Evolutionary conservation across 768 basidiomycete species (phyloP).

Genomic region (Inosperma sp.): DNA sequence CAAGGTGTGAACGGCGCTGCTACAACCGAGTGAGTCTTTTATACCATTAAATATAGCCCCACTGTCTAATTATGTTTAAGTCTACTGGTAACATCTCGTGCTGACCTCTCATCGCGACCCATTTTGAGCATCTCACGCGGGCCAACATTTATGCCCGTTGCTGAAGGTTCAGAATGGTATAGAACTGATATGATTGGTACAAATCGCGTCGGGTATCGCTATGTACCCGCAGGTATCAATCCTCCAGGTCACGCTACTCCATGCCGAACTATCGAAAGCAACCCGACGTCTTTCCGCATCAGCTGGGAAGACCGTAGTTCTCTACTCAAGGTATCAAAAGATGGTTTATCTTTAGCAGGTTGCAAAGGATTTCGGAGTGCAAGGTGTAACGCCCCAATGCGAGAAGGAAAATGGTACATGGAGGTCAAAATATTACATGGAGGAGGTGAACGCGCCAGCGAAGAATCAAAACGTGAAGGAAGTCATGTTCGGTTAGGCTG

Average conservation of each 20-base stretch:
- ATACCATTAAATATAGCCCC: background rate
- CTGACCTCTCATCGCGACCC: constrained; percentile 65
- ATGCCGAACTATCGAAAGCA: constrained; percentile 78
- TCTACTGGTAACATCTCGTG: constrained; percentile 54
- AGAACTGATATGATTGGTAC: constrained; percentile 67
- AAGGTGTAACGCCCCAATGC: constrained; percentile 82
- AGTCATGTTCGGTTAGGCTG: constrained; percentile 89
- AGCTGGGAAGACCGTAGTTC: constrained; percentile 91
- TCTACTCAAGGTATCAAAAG: constrained; percentile 72
- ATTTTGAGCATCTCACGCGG: constrained; percentile 72
- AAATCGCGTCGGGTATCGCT: constrained; percentile 77
- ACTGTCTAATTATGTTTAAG: constrained; percentile 23
- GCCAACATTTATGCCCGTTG: constrained; percentile 59
- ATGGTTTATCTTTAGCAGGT: constrained; percentile 71
- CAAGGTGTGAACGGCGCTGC: constrained; percentile 33
- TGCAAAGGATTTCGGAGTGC: constrained; percentile 90
- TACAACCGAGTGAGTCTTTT: no score
- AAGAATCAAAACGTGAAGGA: constrained; percentile 52
- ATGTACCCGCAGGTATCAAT: constrained; percentile 73
- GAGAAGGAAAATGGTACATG: constrained; percentile 92
- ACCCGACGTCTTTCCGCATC: constrained; percentile 63
- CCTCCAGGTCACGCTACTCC: constrained; percentile 51
- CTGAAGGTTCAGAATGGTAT: constrained; percentile 52
- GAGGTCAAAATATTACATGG: constrained; percentile 79
- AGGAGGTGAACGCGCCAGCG: constrained; percentile 55